phyloP scores from a whole-genome alignment of 2,329 filamentous ascomycete genomes.

The Nectriaceae sp. region DNA sequence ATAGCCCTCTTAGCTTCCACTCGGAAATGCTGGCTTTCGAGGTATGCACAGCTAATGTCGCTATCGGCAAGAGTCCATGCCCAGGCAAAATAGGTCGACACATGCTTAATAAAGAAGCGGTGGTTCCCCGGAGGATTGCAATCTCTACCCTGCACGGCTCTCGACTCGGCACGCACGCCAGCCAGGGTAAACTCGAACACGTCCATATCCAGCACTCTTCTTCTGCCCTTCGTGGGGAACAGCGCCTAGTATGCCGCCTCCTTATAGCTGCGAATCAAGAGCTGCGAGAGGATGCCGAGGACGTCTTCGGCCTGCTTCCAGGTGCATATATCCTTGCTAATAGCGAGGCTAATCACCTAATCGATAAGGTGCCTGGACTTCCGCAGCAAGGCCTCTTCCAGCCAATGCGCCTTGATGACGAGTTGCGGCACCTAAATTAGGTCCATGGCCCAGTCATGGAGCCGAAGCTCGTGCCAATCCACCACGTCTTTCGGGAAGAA shows the following conservation, averaged over 20 bases:
- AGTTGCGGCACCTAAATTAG: conserved; percentile 5
- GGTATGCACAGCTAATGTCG: no score
- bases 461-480: conserved; percentile 5
- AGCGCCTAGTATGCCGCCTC: neutral
- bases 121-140: no score
- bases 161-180: neutral
- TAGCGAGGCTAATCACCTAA: no score
- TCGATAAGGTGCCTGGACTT: no score
- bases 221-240: conserved; percentile 3
- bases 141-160: neutral
- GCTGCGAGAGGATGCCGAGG: conserved; percentile 2
- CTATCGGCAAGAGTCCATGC: no score
- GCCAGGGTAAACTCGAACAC: no score
- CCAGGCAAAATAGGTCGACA: no score
- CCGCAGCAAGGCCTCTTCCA: conserved; percentile 5
- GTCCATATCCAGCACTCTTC: no score
- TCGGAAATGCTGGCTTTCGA: no score
- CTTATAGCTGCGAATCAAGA: no score
- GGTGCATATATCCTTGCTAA: conserved; percentile 3
- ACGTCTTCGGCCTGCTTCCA: conserved; percentile 3
- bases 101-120: no score
- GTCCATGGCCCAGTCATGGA: conserved; percentile 6
- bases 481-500: conserved; percentile 7
- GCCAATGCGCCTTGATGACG: conserved; percentile 4
- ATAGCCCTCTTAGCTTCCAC: no score